Evolutionary conservation across 225 moss, liverwort and hornwort species (phyloP), one percentile per base, ranked within the genome.

Genomic region (Physcomitrium patens): DNA sequence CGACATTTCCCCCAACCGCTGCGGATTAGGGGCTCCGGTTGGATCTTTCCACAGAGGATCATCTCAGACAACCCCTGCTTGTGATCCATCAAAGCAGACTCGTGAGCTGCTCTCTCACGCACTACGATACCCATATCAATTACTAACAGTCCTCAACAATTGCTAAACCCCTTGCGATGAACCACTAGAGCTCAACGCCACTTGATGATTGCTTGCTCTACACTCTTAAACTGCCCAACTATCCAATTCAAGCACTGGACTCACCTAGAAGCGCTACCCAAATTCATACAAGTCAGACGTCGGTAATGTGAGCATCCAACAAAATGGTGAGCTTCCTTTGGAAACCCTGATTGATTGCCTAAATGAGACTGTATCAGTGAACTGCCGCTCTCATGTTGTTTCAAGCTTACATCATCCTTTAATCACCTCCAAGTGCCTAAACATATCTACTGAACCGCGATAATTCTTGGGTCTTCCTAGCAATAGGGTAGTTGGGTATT

Each of bases 1-100:
- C 90, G 76, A 64, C 94, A 92, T 58, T 92, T 92, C 79, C 92
- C 94, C 92, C 92, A 92, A 42, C 92, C 94, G 19, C 66, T 67
- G 20, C 92, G 92, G 0, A 94, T 90, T n/a, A 80, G 94, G 24
- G 90, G 85, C 76, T 91, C 86, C 5, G 74, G 68, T 45, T 76
- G 45, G 51, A 7, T 37, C 31, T 80, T 83, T 23, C 80, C 42
- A 56, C 76, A 60, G 3, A 24, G 28, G 23, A 22, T 50, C 1
- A 9, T 26, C 24, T 6, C 59, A 7, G 31, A 37, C 31, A 37
- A 37, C 31, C 31, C 54, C 7, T 65, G 46, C 19, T 51, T 63
- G 66, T 65, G 69, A 47, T 81, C 77, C 86, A 81, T 84, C 65
- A 81, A 64, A 26, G 49, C 64, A 22, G 79, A 61, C 70, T 87